Conservation (phyloP, 1,139 yeast species). For the Blastobotrys apis region DNA sequence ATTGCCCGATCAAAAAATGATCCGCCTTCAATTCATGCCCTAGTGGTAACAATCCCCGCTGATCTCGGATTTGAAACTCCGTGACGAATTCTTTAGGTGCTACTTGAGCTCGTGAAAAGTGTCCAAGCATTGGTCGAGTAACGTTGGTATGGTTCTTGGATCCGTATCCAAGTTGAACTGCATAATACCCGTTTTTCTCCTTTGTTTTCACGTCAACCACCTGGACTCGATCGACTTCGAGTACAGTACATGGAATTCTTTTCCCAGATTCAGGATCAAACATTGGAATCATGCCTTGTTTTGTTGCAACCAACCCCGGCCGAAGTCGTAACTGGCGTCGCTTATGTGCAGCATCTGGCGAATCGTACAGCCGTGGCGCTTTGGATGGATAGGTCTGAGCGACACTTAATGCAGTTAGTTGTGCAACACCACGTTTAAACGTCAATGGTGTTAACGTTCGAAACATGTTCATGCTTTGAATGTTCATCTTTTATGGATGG, state of each 20-base stretch:
- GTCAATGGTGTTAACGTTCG: background rate
- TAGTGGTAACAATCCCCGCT: conserved; percentile 61
- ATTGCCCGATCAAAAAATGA: conserved; percentile 78
- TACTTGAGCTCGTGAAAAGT: conserved; percentile 72
- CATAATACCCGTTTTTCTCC: conserved; percentile 69
- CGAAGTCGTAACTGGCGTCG: conserved; percentile 69
- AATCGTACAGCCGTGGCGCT: conserved; percentile 34
- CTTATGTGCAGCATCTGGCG: conserved; percentile 37
- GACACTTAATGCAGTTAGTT: conserved; percentile 34
- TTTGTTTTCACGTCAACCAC: conserved; percentile 69
- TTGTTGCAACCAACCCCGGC: conserved; percentile 79
- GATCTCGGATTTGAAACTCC: conserved; percentile 74
- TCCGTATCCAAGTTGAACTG: conserved; percentile 88
- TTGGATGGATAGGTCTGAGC: conserved; percentile 29
- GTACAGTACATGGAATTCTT: conserved; percentile 67
- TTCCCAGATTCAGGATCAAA: conserved; percentile 60
- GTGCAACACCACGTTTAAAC: conserved; percentile 24
- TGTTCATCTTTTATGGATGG: background rate
- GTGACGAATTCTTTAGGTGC: conserved; percentile 73
- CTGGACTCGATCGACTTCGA: conserved; percentile 85
- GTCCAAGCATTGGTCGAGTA: conserved; percentile 65
- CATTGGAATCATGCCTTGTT: conserved; percentile 88
- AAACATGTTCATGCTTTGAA: background rate
- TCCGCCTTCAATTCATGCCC: conserved; percentile 82
- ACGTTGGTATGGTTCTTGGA: conserved; percentile 60